phyloP scores from a whole-genome alignment of 2,329 filamentous ascomycete species.

The Helotiales sp. region DNA sequence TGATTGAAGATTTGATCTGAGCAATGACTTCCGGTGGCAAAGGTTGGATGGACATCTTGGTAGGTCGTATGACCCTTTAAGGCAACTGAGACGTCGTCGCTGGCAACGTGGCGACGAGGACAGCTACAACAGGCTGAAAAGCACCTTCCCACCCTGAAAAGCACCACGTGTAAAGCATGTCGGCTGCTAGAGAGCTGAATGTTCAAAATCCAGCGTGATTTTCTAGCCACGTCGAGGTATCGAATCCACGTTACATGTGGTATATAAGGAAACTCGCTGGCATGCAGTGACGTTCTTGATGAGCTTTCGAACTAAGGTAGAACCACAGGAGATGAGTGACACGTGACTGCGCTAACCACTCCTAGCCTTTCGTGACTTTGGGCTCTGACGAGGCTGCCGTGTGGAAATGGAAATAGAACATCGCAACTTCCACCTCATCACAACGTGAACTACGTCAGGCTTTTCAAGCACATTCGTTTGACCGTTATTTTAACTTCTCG shows the following conservation, averaged over 20 bases:
- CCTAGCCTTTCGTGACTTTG: not conserved
- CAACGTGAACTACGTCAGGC: not conserved
- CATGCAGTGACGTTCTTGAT: not conserved
- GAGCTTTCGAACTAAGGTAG: not conserved
- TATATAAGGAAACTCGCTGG: not conserved
- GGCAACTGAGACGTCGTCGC: not conserved
- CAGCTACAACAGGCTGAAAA: not conserved
- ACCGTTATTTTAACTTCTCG: not conserved
- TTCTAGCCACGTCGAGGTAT: too few relatives aligned
- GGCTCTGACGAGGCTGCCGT: not conserved
- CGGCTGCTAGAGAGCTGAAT: too few relatives aligned
- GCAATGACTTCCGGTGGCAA: slow-evolving; percentile 71
- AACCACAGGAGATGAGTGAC: not conserved
- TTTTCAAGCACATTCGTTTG: not conserved
- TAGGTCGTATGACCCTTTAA: not conserved
- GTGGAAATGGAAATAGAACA: slow-evolving; percentile 1
- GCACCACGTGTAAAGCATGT: not conserved
- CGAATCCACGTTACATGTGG: too few relatives aligned
- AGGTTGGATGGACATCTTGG: slow-evolving; percentile 58
- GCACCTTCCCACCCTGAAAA: slow-evolving; percentile 15
- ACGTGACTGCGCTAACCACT: slow-evolving; percentile 1
- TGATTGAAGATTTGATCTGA: slow-evolving; percentile 83
- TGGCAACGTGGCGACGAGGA: not conserved
- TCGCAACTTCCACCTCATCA: slow-evolving; percentile 1
- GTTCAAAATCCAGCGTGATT: too few relatives aligned